Evolutionary conservation across 345 rosid species (phyloP).

Genomic region (Pistacia integerrima): DNA sequence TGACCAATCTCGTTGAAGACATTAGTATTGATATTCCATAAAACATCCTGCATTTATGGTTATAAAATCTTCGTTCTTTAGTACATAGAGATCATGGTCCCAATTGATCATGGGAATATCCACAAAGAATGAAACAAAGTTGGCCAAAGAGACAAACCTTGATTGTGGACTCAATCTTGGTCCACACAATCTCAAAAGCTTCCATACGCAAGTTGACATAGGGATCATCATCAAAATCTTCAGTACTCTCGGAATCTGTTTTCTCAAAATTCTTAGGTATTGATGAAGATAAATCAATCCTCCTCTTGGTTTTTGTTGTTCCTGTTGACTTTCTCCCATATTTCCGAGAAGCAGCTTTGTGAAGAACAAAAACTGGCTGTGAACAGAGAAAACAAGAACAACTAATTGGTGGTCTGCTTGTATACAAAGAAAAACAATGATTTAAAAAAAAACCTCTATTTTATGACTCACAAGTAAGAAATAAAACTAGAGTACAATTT

Average conservation of each 20-base stretch:
- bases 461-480: not conserved
- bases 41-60: slow-evolving; percentile 60
- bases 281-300: slow-evolving; percentile 48
- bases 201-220: slow-evolving; percentile 39
- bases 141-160: slow-evolving; percentile 38
- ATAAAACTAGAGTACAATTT: not conserved
- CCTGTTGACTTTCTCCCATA: slow-evolving; percentile 37
- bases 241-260: slow-evolving; percentile 28
- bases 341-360: slow-evolving; percentile 45
- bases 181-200: slow-evolving; percentile 73
- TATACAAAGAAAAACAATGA: not conserved
- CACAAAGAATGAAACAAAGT: not conserved
- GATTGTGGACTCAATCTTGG: slow-evolving; percentile 55
- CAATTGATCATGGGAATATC: not conserved
- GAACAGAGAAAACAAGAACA: slow-evolving; percentile 4
- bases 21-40: slow-evolving; percentile 50
- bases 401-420: not conserved
- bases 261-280: slow-evolving; percentile 29
- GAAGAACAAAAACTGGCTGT: slow-evolving; percentile 75
- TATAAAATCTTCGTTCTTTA: slow-evolving; percentile 5
- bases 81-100: not conserved
- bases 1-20: slow-evolving; percentile 60
- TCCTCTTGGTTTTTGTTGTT: slow-evolving; percentile 46
- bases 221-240: slow-evolving; percentile 26
- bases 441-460: not conserved